These are phyloP conservation scores for Gomphus bonarii DNA, from an alignment of 1,284 basidiomycete genomes.

Conservation along the genomic window DNA sequence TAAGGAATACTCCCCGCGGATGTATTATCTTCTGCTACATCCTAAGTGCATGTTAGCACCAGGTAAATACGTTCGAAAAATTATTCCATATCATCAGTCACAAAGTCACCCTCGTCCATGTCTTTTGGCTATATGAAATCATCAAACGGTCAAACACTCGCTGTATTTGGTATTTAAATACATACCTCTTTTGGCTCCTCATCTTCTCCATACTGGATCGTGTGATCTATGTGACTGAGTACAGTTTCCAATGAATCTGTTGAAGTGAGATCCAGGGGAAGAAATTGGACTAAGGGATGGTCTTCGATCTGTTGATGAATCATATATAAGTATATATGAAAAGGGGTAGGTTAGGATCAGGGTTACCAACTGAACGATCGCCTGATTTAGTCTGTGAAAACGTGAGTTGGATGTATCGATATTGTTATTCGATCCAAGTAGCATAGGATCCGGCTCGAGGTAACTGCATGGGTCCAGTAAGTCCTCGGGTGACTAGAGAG, in stretches of 20 bases:
- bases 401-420: constrained; percentile 63
- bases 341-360: constrained; percentile 1
- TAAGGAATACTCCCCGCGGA: background rate
- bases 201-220: constrained; percentile 94
- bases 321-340: constrained; percentile 9
- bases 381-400: constrained; percentile 90
- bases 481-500: background rate
- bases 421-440: constrained; percentile 65
- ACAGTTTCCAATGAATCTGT: constrained; percentile 87
- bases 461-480: constrained; percentile 44
- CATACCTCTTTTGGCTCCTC: constrained; percentile 84
- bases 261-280: constrained; percentile 86
- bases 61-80: background rate
- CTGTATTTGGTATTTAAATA: constrained; percentile 3
- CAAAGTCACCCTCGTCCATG: constrained; percentile 81
- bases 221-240: constrained; percentile 93
- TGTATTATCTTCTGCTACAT: background rate
- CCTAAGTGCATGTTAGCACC: background rate
- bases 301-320: constrained; percentile 76
- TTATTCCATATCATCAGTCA: constrained; percentile 44
- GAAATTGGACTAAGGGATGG: constrained; percentile 94
- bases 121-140: constrained; percentile 55
- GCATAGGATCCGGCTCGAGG: constrained; percentile 92
- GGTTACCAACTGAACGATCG: constrained; percentile 86
- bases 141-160: constrained; percentile 10